These are phyloP conservation scores for Cordia subcordata DNA, from an alignment of 257 asterid genomes.

Conservation along the genomic window DNA sequence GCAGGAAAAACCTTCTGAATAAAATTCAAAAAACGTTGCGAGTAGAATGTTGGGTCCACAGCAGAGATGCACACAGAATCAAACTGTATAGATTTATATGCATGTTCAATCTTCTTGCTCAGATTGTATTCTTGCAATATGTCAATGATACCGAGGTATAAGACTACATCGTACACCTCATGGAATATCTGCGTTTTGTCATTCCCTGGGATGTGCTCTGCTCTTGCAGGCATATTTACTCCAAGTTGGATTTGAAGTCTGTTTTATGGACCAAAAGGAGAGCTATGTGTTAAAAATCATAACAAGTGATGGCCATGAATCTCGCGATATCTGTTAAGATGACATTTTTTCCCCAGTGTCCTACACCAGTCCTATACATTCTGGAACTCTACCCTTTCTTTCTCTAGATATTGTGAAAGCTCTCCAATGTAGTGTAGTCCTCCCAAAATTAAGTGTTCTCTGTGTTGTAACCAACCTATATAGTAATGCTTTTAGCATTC, in stretches of 20 bases:
- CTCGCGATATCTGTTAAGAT: no score
- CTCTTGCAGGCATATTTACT: constrained; percentile 98
- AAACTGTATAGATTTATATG: constrained; percentile 77
- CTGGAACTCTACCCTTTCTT: no score
- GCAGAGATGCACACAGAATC: constrained; percentile 84
- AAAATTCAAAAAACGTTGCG: constrained; percentile 73
- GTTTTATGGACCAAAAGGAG: constrained; percentile 12
- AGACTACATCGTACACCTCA: constrained; percentile 86
- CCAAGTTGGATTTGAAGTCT: constrained; percentile 98
- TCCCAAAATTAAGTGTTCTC: no score
- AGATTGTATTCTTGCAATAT: constrained; percentile 94
- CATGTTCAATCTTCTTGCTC: constrained; percentile 78
- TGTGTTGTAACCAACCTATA: no score
- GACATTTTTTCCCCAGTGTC: no score
- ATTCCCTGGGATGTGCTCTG: constrained; percentile 54
- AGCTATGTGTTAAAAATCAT: background rate
- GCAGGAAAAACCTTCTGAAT: constrained; percentile 83
- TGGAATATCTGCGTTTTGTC: constrained; percentile 47
- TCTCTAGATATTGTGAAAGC: no score
- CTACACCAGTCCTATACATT: no score
- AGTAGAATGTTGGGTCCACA: constrained; percentile 88
- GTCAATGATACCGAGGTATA: constrained; percentile 89
- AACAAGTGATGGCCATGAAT: background rate
- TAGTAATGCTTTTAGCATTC: no score
- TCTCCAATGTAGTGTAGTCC: no score